A percentile compares a stretch with the other conserved stretches of the same genome.
phyloP scores from a whole-genome alignment of 306 rosid genomes.

The Lagenaria siceraria region DNA sequence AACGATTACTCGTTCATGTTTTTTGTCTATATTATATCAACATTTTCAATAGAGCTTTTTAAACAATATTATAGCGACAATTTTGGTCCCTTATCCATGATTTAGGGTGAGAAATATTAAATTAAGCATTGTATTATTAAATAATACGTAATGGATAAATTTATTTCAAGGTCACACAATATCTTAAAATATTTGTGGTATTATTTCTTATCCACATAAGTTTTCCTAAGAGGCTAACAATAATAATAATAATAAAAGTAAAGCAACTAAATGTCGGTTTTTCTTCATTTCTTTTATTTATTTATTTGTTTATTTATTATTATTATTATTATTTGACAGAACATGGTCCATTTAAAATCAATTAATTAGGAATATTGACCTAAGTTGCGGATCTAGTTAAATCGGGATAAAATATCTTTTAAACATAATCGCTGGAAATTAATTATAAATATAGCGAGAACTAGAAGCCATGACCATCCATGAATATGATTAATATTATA shows the following conservation, averaged over 20 bases:
- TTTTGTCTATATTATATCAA: not conserved
- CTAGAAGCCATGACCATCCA: not conserved
- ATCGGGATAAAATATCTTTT: not conserved
- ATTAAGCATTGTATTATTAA: not conserved
- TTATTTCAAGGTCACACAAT: not conserved
- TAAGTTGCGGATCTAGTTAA: not conserved
- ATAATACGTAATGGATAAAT: not conserved
- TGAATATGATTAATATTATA: not conserved
- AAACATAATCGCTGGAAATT: not conserved
- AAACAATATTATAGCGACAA: not conserved
- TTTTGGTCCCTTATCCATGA: not conserved
- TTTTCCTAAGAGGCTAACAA: not conserved
- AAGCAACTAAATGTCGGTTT: not conserved
- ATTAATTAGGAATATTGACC: not conserved
- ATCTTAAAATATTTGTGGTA: not conserved
- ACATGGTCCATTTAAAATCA: not conserved
- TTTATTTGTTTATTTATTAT: too few species aligned
- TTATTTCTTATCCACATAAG: not conserved
- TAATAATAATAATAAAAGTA: not conserved
- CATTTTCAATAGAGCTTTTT: not conserved
- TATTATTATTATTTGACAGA: not conserved
- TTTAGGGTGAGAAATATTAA: not conserved
- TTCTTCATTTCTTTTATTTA: too few species aligned
- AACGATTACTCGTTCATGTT: not conserved
- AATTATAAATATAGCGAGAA: not conserved